A percentile compares a stretch with the other conserved stretches of the same genome.
Conservation (phyloP, 306 rosid genomes). For the Cucurbita pepo region DNA sequence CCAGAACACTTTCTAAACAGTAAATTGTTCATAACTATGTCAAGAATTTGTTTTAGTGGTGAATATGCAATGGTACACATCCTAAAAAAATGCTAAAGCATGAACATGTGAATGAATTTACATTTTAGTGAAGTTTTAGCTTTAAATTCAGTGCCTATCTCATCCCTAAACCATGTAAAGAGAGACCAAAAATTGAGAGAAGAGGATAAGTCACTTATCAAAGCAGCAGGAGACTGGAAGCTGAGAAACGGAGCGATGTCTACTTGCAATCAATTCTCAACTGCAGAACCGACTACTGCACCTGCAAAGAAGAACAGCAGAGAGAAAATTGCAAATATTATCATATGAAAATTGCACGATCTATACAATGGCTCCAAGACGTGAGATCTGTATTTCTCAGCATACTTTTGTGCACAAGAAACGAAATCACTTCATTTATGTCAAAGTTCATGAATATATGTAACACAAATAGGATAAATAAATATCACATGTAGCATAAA, state of each 20-base stretch:
- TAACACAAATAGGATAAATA: background rate
- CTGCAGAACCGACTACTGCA: constrained; percentile 73
- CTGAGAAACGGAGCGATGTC: constrained; percentile 86
- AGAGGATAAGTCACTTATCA: constrained; percentile 64
- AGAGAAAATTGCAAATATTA: background rate
- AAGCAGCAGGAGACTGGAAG: constrained; percentile 73
- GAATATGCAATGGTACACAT: constrained; percentile 13
- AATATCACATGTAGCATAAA: background rate
- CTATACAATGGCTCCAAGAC: background rate
- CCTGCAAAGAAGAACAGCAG: constrained; percentile 33
- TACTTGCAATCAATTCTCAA: constrained; percentile 93
- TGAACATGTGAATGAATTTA: background rate
- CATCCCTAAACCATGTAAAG: constrained; percentile 58
- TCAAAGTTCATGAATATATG: background rate
- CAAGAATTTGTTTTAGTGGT: background rate
- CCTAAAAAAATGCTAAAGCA: constrained; percentile 13
- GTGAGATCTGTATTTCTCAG: background rate
- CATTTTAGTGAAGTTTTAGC: background rate
- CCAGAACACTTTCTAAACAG: background rate
- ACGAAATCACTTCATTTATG: background rate
- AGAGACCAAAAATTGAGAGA: constrained; percentile 82
- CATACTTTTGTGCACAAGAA: background rate
- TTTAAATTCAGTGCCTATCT: background rate
- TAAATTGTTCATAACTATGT: background rate
- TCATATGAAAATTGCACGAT: background rate